A percentile compares a stretch with the other conserved stretches of the same genome.
phyloP scores from a whole-genome alignment of 2,329 filamentous ascomycete species.

The Ophiostoma ulmi region DNA sequence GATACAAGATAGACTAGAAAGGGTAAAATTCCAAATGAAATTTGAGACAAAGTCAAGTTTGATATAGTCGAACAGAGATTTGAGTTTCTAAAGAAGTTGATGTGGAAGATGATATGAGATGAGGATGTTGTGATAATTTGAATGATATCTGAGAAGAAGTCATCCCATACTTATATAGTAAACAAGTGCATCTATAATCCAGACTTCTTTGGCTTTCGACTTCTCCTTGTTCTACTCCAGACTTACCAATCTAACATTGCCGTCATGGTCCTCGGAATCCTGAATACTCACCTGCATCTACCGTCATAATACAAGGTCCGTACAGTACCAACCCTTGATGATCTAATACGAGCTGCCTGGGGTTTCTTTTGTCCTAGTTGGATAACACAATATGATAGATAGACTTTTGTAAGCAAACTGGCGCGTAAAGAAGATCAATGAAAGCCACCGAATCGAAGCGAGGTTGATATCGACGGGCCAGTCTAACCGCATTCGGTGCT shows the following conservation, averaged over 20 bases:
- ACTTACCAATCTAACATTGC: not conserved
- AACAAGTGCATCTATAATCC: not conserved
- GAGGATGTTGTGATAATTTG: not conserved
- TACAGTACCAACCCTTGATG: not conserved
- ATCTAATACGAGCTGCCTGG: not conserved
- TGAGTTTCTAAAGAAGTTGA: not conserved
- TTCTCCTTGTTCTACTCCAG: not conserved
- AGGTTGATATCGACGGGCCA: not conserved
- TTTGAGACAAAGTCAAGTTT: not conserved
- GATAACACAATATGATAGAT: not conserved
- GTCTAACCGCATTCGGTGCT: slow-evolving; percentile 1
- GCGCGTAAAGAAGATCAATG: not conserved
- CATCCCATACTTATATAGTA: not conserved
- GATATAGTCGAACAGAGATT: no score
- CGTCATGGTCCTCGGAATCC: not conserved
- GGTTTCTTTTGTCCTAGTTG: not conserved
- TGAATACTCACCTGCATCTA: not conserved
- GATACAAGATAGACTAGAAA: no score
- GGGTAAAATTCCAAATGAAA: not conserved
- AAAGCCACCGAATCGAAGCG: no score
- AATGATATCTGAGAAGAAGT: not conserved
- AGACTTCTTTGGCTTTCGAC: not conserved
- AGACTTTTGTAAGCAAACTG: not conserved
- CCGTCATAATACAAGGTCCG: not conserved
- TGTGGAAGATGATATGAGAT: not conserved